Evolutionary conservation across 768 basidiomycete species (phyloP), one percentile per base, ranked within the genome.

Genomic region (Serendipita vermifera): DNA sequence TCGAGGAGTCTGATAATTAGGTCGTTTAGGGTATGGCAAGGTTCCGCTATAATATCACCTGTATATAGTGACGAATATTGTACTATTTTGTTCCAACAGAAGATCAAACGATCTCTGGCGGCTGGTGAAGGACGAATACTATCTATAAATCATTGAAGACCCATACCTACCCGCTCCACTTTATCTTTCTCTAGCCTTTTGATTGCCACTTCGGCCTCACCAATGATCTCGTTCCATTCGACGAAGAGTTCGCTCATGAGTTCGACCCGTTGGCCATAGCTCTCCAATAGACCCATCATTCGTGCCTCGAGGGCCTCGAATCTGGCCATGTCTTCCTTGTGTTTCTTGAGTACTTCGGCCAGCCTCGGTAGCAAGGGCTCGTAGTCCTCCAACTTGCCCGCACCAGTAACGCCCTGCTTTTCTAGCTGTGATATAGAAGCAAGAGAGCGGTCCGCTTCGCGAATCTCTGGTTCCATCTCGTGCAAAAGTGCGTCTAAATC

Each of bases 391-490:
- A 90, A 77, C 60, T 80, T 83, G 3, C 87, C 87, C 0, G 86
- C 83, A 4, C 77, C 77, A 3, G 80, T 74, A 6, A 86, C 80
- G 32, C 85, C 85, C 60, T 79, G 84, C 63, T 76, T 75, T 62
- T 85, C 81, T 41, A 89, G 67, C 13, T 72, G 67, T 57, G 82
- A 81, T 31, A 91, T 85, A 64, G 89, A 87, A 33, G 76, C 77
- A 75, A 89, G 78, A 61, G 88, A 86, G 5, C 83, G 77, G 62
- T 90, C 88, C 7, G 86, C 87, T 31, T 80, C 77, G 29, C 87
- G 85, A 53, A 90, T 80, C 54, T 91, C 88, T 3, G 80, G 77
- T 60, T 89, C 88, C 81, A 90, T 85, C 63, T 91, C 87, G 0
- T 75, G 68, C 7, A 89, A 67, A 56, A 85, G 73, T 0, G 82